Evolutionary conservation across 257 asterid genomes (phyloP).

Genomic region (Solanum okadae): DNA sequence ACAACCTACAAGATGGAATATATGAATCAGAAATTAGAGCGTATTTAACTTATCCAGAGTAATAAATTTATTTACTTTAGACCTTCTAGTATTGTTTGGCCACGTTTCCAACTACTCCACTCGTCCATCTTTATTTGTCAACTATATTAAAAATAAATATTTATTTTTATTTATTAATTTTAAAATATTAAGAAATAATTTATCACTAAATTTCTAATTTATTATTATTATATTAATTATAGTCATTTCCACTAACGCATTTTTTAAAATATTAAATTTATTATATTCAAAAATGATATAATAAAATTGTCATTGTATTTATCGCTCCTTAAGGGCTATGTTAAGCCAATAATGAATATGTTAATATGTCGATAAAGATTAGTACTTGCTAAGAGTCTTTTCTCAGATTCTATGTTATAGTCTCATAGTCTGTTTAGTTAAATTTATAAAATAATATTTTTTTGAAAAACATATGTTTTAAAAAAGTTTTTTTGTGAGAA

Average conservation of each 20-base stretch:
- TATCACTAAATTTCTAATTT: too few species aligned
- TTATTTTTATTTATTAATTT: too few species aligned
- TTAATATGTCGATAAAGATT: too few species aligned
- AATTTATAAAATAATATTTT: background rate
- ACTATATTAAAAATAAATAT: too few species aligned
- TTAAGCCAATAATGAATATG: too few species aligned
- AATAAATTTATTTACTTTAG: background rate
- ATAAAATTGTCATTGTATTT: too few species aligned
- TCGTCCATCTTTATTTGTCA: too few species aligned
- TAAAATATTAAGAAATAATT: too few species aligned
- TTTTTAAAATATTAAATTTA: too few species aligned
- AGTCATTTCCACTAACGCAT: rapidly evolving
- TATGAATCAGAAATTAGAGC: background rate
- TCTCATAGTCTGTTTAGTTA: background rate
- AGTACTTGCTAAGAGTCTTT: background rate
- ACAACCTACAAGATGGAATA: background rate
- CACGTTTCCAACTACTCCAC: background rate
- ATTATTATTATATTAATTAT: too few species aligned
- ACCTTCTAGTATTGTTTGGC: background rate
- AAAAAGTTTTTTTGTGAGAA: background rate
- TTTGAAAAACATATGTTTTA: background rate
- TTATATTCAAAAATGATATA: too few species aligned
- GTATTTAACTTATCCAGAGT: background rate
- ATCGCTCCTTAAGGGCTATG: too few species aligned
- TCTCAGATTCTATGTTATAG: background rate